Conservation (phyloP, 495 filamentous ascomycete species). For the Evernia prunastri region DNA sequence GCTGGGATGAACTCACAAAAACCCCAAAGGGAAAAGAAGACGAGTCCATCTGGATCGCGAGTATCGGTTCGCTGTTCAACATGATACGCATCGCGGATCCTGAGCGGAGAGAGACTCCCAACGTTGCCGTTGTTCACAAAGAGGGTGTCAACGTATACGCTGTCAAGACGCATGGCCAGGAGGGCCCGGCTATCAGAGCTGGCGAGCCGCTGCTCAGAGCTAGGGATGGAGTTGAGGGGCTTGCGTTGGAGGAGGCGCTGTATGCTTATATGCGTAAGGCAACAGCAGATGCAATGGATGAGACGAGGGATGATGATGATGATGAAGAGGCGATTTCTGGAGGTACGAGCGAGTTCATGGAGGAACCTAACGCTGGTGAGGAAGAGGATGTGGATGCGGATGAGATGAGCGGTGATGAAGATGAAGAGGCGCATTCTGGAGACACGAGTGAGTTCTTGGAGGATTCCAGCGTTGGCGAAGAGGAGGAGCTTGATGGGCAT, state of each 20-base stretch:
- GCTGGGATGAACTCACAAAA: background rate
- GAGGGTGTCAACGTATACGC: constrained; percentile 1
- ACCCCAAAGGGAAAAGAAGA: background rate
- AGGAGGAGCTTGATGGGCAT: background rate
- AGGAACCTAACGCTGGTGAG: background rate
- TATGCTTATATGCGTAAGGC: too few species aligned
- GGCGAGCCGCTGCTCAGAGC: constrained; percentile 1
- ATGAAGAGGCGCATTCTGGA: too few species aligned
- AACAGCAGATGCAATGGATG: too few species aligned
- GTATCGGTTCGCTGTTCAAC: constrained; percentile 11
- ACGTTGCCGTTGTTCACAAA: background rate
- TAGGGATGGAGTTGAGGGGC: background rate
- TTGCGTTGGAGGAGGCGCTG: background rate
- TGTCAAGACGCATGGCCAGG: too few species aligned
- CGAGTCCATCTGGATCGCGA: constrained; percentile 11
- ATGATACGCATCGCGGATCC: constrained; percentile 9
- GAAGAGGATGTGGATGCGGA: background rate
- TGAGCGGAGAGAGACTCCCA: background rate
- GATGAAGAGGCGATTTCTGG: background rate
- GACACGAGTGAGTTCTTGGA: too few species aligned
- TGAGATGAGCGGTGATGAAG: background rate
- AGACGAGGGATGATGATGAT: background rate
- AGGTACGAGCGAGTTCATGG: background rate
- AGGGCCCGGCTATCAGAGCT: constrained; percentile 1
- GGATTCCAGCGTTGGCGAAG: background rate